Base-by-base conservation (phyloP, 2,329 filamentous ascomycete species). In the Colletotrichum endophyticum region DNA sequence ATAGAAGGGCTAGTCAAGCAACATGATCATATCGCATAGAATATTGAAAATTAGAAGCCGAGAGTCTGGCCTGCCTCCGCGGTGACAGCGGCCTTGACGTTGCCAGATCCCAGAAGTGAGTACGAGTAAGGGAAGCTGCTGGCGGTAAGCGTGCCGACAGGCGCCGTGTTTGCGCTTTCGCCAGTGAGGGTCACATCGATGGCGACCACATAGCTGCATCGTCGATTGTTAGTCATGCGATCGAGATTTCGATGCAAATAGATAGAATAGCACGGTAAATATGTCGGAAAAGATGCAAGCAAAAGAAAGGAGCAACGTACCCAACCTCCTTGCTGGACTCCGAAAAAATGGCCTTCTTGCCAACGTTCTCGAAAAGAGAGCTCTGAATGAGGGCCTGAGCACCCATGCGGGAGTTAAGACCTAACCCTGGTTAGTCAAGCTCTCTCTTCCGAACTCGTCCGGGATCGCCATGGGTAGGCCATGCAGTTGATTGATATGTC, bases 331-430 rank as follows among this genome's bases (percentile, higher is more conserved):
- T 82, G 83, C 69, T 82, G 70, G 74, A 84, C 44, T 78, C 76
- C 15, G 73, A 72, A n/a, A 78, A 78, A 5, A 78, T 78, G 25
- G 76, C 73, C 44, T 78, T 80, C 72, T 84, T 86, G 79, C 87
- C 83, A n/a, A 78, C 80, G 72, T 82, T 84, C 76, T 84, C 84
- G 79, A 89, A 90, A 70, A 83, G 84, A 66, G 88, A 88, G 69
- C 88, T 89, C 83, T 91, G 87, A 8, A 91, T 86, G 25, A 91
- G 86, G 8, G 90, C 83, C 79, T 91, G 86, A 6, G 90, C 88
- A 11, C 86, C 87, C 76, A 87, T 84, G 56, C 88, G 87, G 39
- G 88, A 88, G 84, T 91, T 91, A 83, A 91, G 87, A 56, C 88
- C 86, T 36, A 13, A 6, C 0, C n/a, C 0, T 39, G 4, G 22